Evolutionary conservation across 495 filamentous ascomycete genomes (phyloP).

Genomic region (Podospora australis): DNA sequence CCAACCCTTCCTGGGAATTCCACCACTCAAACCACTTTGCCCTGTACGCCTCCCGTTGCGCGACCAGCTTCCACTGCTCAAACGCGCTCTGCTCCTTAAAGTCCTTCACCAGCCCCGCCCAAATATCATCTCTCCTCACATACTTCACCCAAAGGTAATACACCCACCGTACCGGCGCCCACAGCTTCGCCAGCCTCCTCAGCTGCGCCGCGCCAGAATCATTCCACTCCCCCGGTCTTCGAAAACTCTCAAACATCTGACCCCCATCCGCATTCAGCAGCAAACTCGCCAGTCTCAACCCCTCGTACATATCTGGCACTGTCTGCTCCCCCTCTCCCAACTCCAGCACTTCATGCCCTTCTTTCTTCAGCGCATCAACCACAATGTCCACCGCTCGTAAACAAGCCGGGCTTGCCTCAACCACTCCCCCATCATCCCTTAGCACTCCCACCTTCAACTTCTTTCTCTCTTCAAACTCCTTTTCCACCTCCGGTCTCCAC

Average conservation of each 20-base stretch:
- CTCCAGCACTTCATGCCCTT: constrained; percentile 73
- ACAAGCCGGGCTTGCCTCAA: constrained; percentile 83
- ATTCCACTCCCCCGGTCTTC: constrained; percentile 69
- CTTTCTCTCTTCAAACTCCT: constrained; percentile 46
- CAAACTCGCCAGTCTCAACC: constrained; percentile 71
- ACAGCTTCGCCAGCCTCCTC: constrained; percentile 62
- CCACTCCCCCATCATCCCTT: constrained; percentile 75
- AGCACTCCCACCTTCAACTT: constrained; percentile 71
- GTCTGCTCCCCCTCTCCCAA: constrained; percentile 36
- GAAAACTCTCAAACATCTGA: constrained; percentile 69
- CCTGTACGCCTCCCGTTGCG: constrained; percentile 69
- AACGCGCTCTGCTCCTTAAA: constrained; percentile 64
- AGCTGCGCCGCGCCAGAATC: constrained; percentile 76
- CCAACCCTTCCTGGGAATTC: constrained; percentile 60
- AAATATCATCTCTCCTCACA: constrained; percentile 64
- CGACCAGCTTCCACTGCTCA: constrained; percentile 77
- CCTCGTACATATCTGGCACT: constrained; percentile 62
- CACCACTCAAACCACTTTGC: constrained; percentile 78
- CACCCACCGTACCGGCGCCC: constrained; percentile 70
- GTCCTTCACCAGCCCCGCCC: constrained; percentile 67
- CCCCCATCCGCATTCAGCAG: constrained; percentile 86
- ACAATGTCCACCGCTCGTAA: constrained; percentile 65
- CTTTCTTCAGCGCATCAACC: constrained; percentile 56
- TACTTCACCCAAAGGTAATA: constrained; percentile 87
- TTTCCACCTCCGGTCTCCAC: constrained; percentile 61